Base-by-base conservation (phyloP, 2,329 filamentous ascomycete species). In the Zymoseptoria brevis region DNA sequence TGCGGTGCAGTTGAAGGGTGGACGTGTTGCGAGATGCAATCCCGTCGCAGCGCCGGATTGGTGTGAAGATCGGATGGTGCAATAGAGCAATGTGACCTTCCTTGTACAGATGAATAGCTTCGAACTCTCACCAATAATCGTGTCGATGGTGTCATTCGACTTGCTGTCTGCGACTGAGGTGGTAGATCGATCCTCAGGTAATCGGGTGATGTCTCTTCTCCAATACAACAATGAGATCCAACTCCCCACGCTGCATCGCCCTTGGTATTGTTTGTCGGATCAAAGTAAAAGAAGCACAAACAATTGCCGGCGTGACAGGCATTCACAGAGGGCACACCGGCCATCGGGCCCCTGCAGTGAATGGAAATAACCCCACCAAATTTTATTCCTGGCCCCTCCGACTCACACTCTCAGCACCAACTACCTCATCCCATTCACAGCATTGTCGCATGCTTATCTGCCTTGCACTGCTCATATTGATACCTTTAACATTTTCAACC, bases 1-100 rank as follows among this genome's bases (percentile, higher is more conserved):
- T 63, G 76, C 70, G 4, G 75, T 70, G n/a, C 65, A 66, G 56
- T 58, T 75, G 22, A 65, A 68, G 19, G 65, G 60, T 1, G 67
- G 67, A 3, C 66, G 62, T 54, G 70, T 72, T 1, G 74, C 71
- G 22, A 70, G 69, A 53, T 76, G 74, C 59, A 76, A 76, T 63
- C 73, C 73, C 4, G 65, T 75, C 0, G 67, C 62, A n/a, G 72
- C 73, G 50, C 74, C 74, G 1, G 66, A 67, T 55, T 68, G 69
- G 50, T 76, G 74, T 55, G 61, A 60, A n/a, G 73, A 75, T 62
- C 59, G 30, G n/a, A 64, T 63, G 61, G 56, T 68, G 55, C 60
- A 66, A 56, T 62, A 63, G 26, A 57, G 21, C 49, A 50, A 45
- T 45, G 13, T 45, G 35, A 45, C 35, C 16, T 41, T 45, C 35